These are phyloP conservation scores for Syzygium aqueum DNA, from an alignment of 345 rosid species.

Conservation along the genomic window DNA sequence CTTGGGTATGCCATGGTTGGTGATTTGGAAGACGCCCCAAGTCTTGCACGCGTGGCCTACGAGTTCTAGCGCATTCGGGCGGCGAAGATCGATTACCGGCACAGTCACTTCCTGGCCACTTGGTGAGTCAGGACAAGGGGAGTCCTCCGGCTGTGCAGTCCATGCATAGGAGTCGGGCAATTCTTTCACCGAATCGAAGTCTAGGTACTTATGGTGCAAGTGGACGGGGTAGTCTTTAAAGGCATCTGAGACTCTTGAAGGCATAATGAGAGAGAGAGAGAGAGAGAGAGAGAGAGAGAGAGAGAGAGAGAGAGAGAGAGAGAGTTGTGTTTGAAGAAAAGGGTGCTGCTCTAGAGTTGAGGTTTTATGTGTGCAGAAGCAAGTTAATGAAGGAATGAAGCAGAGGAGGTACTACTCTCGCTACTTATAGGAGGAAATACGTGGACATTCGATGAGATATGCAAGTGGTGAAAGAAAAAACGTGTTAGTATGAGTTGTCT, in stretches of 20 bases:
- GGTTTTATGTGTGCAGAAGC: not conserved
- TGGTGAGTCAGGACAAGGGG: slow-evolving; percentile 4
- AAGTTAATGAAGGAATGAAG: not conserved
- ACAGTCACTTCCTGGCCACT: slow-evolving; percentile 2
- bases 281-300: not conserved
- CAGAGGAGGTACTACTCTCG: not conserved
- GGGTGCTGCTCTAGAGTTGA: not conserved
- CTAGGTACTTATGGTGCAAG: slow-evolving; percentile 37
- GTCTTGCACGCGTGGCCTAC: slow-evolving; percentile 52
- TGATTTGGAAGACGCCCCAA: slow-evolving; percentile 75
- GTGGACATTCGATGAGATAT: no score
- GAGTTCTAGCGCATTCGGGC: slow-evolving; percentile 18
- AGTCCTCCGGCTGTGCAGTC: slow-evolving; percentile 30
- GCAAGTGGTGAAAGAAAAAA: no score
- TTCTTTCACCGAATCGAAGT: slow-evolving; percentile 48
- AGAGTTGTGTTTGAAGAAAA: not conserved
- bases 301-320: not conserved
- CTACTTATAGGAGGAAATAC: no score
- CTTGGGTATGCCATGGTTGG: slow-evolving; percentile 52
- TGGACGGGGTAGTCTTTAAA: slow-evolving; percentile 48
- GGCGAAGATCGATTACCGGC: slow-evolving; percentile 44
- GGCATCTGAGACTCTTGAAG: slow-evolving; percentile 52
- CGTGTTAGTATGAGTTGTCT: no score
- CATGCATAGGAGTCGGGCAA: slow-evolving; percentile 78
- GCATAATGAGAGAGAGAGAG: slow-evolving; percentile 21